Evolutionary conservation across 1,284 basidiomycete species (phyloP), one percentile per base, ranked within the genome.

Genomic region (Malassezia yamatoensis): DNA sequence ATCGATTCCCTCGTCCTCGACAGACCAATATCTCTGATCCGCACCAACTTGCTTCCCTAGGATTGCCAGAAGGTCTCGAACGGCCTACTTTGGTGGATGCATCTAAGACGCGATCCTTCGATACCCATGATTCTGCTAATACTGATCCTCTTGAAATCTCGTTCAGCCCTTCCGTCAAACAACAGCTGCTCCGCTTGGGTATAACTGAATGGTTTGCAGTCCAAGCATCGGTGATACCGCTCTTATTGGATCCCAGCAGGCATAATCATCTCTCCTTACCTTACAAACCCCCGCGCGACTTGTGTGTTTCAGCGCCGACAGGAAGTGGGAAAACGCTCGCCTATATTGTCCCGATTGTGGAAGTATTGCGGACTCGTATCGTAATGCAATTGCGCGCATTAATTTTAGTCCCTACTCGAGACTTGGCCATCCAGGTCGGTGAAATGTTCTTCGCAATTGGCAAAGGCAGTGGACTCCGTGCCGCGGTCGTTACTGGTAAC

Each of bases 301-400:
- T 91, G 9, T 93, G 91, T 66, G 87, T 94, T n/a, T 94, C 90
- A 5, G 94, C 94, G 1, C 94, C 94, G 0, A 98, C 93, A 0
- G 93, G 93, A 33, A 91, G 88, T 64, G 93, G 93, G 0, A 98
- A 98, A 78, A 98, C 93, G 0, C 80, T 98, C 18, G 88, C 90
- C 12, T 98, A 98, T 76, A 85, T 86, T 4, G 78, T 96, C 16
- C 93, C 93, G 1, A 87, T 96, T 51, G 80, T 96, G 29, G 88
- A 96, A 80, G 48, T 54, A 16, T 43, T 53, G 50, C 47, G 58
- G 5, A 45, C 53, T 36, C 49, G 51, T 6, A 50, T 53, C n/a
- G 45, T 70, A 3, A 57, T 58, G 5, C 82, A 88, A 32, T 77
- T 98, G 12, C 81, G 94, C n/a, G 91, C 93, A 0, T 80, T 98